Percentiles rank a stretch among this genome's conserved stretches.
phyloP scores from a whole-genome alignment of 768 basidiomycete species.

The Leucocoprinus sp. region DNA sequence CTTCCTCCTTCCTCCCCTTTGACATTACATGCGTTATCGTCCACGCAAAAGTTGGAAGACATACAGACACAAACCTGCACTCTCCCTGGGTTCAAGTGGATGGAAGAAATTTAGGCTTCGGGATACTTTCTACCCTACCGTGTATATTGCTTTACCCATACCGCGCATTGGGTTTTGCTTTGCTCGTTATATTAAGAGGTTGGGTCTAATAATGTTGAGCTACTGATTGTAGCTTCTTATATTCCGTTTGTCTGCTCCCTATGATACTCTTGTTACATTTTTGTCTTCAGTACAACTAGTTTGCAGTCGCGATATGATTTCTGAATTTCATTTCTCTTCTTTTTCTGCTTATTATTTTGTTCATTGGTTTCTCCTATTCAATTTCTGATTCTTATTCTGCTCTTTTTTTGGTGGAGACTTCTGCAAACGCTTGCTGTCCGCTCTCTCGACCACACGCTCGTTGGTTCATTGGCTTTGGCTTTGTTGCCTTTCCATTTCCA shows the following conservation, averaged over 20 bases:
- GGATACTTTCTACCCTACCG: slow-evolving; percentile 23
- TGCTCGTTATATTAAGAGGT: slow-evolving; percentile 12
- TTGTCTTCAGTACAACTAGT: slow-evolving; percentile 27
- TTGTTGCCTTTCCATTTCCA: background rate
- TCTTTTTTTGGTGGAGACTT: slow-evolving; percentile 4
- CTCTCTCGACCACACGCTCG: slow-evolving; percentile 9
- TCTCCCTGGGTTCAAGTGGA: slow-evolving; percentile 26
- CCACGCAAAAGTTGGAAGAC: slow-evolving; percentile 21
- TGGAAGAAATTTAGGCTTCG: slow-evolving; percentile 37
- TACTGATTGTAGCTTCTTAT: slow-evolving; percentile 55
- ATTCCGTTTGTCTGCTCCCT: slow-evolving; percentile 18
- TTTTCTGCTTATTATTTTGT: slow-evolving; percentile 10
- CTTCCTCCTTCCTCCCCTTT: slow-evolving; percentile 16
- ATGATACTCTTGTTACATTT: slow-evolving; percentile 25
- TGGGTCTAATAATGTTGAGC: slow-evolving; percentile 36
- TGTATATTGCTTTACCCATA: slow-evolving; percentile 11
- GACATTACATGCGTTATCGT: background rate
- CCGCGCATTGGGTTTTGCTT: slow-evolving; percentile 8
- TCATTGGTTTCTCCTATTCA: slow-evolving; percentile 1
- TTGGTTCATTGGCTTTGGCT: background rate
- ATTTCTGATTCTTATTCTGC: background rate
- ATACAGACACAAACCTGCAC: slow-evolving; percentile 21
- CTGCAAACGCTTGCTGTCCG: slow-evolving; percentile 2
- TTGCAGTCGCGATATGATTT: slow-evolving; percentile 13
- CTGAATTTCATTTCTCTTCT: slow-evolving; percentile 18